phyloP scores from a whole-genome alignment of 495 filamentous ascomycete species.

The Neurospora sp. region DNA sequence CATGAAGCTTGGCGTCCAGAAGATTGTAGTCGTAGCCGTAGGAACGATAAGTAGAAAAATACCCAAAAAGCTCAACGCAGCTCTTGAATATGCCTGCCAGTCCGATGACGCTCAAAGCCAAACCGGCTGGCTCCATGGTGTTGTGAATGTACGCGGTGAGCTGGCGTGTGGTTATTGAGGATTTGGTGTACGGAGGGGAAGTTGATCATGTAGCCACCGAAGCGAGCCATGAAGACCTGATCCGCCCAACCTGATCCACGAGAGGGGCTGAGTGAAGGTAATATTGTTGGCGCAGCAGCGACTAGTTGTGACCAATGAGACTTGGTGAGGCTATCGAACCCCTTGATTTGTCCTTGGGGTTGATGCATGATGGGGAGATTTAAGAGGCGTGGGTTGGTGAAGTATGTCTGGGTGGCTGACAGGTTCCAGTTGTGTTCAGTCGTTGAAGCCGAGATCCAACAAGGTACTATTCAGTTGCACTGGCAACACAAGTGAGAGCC shows the following conservation, averaged over 20 bases:
- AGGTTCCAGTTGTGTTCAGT: too few relatives aligned
- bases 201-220: neutral
- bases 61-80: neutral
- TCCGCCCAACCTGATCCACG: neutral
- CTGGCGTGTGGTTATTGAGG: neutral
- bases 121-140: neutral
- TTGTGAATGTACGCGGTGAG: neutral
- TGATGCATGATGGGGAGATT: neutral
- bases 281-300: neutral
- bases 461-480: too few relatives aligned
- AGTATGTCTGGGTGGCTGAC: too few relatives aligned
- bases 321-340: neutral
- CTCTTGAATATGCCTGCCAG: neutral
- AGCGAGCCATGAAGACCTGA: neutral
- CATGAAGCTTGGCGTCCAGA: neutral
- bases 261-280: neutral
- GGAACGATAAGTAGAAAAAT: neutral
- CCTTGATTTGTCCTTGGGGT: neutral
- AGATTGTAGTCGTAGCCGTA: neutral
- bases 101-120: neutral
- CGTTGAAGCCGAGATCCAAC: too few relatives aligned
- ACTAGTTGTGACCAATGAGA: neutral
- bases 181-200: neutral
- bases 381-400: neutral
- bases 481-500: neutral